Base-by-base conservation (phyloP, 2,329 filamentous ascomycete species). In the Pseudogymnoascus sp. region DNA sequence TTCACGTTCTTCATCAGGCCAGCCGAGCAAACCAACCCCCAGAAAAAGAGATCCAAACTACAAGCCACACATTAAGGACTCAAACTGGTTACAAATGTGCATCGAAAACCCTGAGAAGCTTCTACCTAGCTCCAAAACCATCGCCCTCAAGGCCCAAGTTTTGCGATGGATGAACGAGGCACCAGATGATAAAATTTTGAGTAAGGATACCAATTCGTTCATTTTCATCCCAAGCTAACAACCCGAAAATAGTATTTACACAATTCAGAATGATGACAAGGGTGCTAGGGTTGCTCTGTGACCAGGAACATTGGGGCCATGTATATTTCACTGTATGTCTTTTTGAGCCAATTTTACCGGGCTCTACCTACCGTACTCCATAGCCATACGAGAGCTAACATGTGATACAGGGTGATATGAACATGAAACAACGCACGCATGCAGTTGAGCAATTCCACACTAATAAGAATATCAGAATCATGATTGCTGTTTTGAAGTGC, bases 171-270 rank as follows among this genome's bases (percentile, higher is more conserved):
- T 78, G 11, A 53, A 71, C 1, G 73, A 80, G 11, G 76, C 79
- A 3, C 73, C 74, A 0, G 59, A 73, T 0, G 76, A 77, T 39
- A 87, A 87, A 70, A 77, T 85, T 50, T 38, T 58, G 25, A 30
- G 57, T 58, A 39, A 58, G 33, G n/a, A 37, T 37, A n/a, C n/a
- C n/a, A n/a, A n/a, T n/a, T n/a, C n/a, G n/a, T n/a, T n/a, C n/a
- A n/a, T n/a, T n/a, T n/a, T n/a, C n/a, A n/a, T n/a, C n/a, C n/a
- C n/a, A n/a, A n/a, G n/a, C n/a, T n/a, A n/a, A n/a, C n/a, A n/a
- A n/a, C n/a, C n/a, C n/a, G n/a, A n/a, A 53, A 41, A 82, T 82
- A 62, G 71, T 87, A 50, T 87, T 85, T 64, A 82, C 79, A 0
- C 82, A 87, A 65, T 87, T 83, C 62, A 69, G 81, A 2, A 71